phyloP scores from a whole-genome alignment of 192 early-diverging fungal species.

The Lobosporangium transversale region DNA sequence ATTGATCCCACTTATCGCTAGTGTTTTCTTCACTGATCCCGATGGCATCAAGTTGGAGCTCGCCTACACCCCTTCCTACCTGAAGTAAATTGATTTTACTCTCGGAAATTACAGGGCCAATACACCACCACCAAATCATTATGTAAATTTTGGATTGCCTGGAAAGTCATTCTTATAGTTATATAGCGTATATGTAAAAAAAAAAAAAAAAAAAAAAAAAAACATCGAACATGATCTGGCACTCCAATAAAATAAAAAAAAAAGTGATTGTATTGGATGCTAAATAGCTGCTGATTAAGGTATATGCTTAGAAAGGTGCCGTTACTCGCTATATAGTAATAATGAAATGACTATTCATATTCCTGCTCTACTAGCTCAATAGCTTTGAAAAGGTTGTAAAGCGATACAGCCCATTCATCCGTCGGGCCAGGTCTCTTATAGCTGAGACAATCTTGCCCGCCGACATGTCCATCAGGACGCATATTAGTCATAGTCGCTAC shows the following conservation, averaged over 20 bases:
- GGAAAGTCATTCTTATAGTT: too few relatives aligned
- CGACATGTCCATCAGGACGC: constrained; percentile 66
- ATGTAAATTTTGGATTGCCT: background rate
- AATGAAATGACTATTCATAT: background rate
- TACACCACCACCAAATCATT: background rate
- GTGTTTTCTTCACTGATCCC: constrained; percentile 49
- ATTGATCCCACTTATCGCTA: too few relatives aligned
- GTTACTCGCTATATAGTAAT: too few relatives aligned
- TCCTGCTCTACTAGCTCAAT: constrained; percentile 34
- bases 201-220: background rate
- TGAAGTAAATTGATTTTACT: background rate
- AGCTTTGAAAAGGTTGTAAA: constrained; percentile 45
- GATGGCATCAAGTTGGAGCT: constrained; percentile 48
- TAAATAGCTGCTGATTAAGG: background rate
- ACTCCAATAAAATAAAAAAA: too few relatives aligned
- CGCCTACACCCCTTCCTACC: constrained; percentile 1
- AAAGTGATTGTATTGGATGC: too few relatives aligned
- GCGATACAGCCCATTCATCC: constrained; percentile 58
- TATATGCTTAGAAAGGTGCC: background rate
- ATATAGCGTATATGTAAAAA: background rate
- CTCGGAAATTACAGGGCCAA: background rate
- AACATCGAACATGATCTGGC: background rate
- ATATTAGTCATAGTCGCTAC: constrained; percentile 56
- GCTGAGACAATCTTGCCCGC: constrained; percentile 63
- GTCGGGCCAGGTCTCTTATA: constrained; percentile 67